phyloP scores from a whole-genome alignment of 306 rosid species.

The Acacia acuminata region DNA sequence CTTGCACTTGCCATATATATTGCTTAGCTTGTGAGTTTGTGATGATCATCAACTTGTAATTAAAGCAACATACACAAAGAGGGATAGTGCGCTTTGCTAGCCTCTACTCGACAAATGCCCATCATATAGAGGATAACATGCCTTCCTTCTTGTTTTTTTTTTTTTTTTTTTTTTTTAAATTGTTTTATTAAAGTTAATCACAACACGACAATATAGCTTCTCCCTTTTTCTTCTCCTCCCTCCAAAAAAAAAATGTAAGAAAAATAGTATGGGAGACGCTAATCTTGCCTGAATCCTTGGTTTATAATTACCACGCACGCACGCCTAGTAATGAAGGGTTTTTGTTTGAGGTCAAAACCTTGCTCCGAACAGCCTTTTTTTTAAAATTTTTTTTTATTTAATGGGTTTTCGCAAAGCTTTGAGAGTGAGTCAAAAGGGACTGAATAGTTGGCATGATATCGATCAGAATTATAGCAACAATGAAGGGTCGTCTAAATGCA shows the following conservation, averaged over 20 bases:
- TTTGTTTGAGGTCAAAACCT: neutral
- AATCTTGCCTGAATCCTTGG: neutral
- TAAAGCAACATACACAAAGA: neutral
- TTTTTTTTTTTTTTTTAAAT: too few relatives aligned
- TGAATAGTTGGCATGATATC: neutral
- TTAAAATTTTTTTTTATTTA: neutral
- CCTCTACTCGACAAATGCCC: constrained; percentile 38
- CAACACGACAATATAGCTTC: neutral
- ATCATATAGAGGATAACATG: constrained; percentile 27
- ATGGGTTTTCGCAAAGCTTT: neutral
- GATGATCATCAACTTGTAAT: neutral
- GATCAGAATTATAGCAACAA: neutral
- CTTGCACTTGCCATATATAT: constrained; percentile 9
- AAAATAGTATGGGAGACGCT: neutral
- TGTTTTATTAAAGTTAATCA: constrained; percentile 16
- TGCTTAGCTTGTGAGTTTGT: constrained; percentile 16
- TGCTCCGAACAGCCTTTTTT: neutral
- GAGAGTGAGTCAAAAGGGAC: neutral
- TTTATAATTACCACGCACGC: neutral
- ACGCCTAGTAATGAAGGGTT: neutral
- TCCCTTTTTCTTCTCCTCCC: neutral
- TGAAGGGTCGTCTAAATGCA: neutral
- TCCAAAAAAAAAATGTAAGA: too few relatives aligned
- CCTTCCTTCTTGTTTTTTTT: neutral
- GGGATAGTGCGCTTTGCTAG: constrained; percentile 37